phyloP scores from a whole-genome alignment of 768 basidiomycete genomes.

The Lentinula sp. region DNA sequence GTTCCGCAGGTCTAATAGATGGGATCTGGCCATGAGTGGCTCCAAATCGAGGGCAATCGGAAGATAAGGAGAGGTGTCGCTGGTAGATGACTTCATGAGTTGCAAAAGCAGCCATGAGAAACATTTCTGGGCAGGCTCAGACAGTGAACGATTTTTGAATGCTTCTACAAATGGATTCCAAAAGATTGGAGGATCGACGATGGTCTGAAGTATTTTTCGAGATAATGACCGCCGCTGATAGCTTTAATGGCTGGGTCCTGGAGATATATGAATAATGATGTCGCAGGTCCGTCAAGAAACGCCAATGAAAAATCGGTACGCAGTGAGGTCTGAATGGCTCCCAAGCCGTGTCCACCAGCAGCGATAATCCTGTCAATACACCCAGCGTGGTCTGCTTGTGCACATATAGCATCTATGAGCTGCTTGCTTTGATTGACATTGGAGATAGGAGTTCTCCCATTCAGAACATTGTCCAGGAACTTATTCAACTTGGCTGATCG shows the following conservation, averaged over 20 bases:
- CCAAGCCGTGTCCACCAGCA: slow-evolving; percentile 25
- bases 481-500: neutral
- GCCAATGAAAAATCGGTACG: slow-evolving; percentile 25
- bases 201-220: slow-evolving; percentile 30
- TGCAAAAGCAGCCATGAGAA: slow-evolving; percentile 48
- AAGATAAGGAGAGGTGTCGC: slow-evolving; percentile 28
- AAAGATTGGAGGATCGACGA: slow-evolving; percentile 48
- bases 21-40: slow-evolving; percentile 22
- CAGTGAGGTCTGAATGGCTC: slow-evolving; percentile 34
- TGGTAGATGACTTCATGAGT: slow-evolving; percentile 34
- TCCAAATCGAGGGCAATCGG: slow-evolving; percentile 24
- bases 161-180: slow-evolving; percentile 33
- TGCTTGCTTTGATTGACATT: neutral
- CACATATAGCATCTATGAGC: slow-evolving; percentile 44
- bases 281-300: slow-evolving; percentile 38
- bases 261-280: slow-evolving; percentile 31
- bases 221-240: slow-evolving; percentile 34
- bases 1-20: slow-evolving; percentile 14
- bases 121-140: slow-evolving; percentile 24
- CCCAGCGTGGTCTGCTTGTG: slow-evolving; percentile 27
- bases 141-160: slow-evolving; percentile 26
- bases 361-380: slow-evolving; percentile 32
- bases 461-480: neutral
- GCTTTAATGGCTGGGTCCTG: slow-evolving; percentile 26
- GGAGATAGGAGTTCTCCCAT: neutral